Percentiles rank a stretch among this genome's conserved stretches.
These are phyloP conservation scores for Tephrocybe sp. DNA, from an alignment of 768 basidiomycete genomes.

Conservation along the genomic window DNA sequence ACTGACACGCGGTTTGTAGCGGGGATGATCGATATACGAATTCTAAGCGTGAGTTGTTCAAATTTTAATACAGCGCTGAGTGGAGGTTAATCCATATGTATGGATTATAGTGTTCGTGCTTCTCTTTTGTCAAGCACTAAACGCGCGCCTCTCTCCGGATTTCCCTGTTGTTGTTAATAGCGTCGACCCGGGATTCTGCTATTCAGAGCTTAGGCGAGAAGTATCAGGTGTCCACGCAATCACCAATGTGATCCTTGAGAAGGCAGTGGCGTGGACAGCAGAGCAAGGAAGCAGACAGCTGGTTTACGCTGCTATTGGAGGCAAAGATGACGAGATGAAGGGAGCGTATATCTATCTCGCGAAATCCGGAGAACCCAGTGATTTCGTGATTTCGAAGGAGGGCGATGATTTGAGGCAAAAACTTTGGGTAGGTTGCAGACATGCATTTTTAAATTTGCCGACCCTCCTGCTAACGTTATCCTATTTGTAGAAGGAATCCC, in stretches of 20 bases:
- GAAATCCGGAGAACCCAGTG: conserved; percentile 6
- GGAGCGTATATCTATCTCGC: conserved; percentile 14
- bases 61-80: too few relatives aligned
- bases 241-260: conserved; percentile 23
- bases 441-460: too few relatives aligned
- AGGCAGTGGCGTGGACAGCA: conserved; percentile 23
- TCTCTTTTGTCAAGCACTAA: conserved; percentile 34
- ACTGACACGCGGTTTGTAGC: too few relatives aligned
- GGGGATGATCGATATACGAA: too few relatives aligned
- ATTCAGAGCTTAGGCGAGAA: conserved; percentile 30
- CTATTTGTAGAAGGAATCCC: too few relatives aligned
- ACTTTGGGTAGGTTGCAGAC: conserved; percentile 15
- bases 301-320: conserved; percentile 12
- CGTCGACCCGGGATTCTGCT: conserved; percentile 40
- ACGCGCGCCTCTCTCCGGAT: conserved; percentile 20
- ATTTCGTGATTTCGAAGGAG: conserved; percentile 2
- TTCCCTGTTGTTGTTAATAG: conserved; percentile 29
- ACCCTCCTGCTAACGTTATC: too few relatives aligned
- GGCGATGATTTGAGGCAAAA: conserved; percentile 5
- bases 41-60: too few relatives aligned
- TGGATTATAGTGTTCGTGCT: conserved; percentile 39
- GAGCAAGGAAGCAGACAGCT: conserved; percentile 15
- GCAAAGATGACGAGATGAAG: conserved; percentile 2
- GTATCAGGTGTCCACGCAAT: conserved; percentile 16
- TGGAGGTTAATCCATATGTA: too few relatives aligned